Percentiles rank a stretch among this genome's conserved stretches.
phyloP scores from a whole-genome alignment of 2,329 filamentous ascomycete species.

The Diaporthe batatas region DNA sequence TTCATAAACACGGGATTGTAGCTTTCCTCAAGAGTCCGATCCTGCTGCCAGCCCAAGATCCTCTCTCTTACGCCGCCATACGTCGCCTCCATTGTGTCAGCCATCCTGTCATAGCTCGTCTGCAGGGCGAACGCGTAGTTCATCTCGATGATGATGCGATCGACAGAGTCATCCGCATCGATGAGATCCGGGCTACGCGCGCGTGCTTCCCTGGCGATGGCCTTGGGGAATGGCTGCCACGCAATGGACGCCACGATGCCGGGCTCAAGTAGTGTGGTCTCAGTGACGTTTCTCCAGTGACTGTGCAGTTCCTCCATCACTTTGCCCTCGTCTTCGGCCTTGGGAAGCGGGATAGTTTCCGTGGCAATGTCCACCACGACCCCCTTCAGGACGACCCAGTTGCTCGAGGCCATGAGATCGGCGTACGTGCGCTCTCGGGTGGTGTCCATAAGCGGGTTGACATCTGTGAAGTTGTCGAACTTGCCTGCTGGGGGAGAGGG shows the following conservation, averaged over 20 bases:
- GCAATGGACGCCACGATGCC: constrained; percentile 21
- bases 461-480: constrained; percentile 21
- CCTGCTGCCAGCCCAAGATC: not conserved
- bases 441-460: constrained; percentile 13
- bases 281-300: constrained; percentile 7
- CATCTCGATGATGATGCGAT: constrained; percentile 28
- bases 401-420: constrained; percentile 19
- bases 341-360: not conserved
- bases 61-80: constrained; percentile 13
- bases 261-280: constrained; percentile 1
- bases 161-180: not conserved
- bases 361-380: constrained; percentile 22
- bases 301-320: constrained; percentile 19
- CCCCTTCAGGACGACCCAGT: constrained; percentile 17
- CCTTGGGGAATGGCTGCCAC: constrained; percentile 22
- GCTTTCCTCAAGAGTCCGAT: not conserved
- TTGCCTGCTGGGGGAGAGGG: constrained; percentile 15
- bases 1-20: constrained; percentile 27
- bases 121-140: constrained; percentile 18
- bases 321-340: constrained; percentile 2
- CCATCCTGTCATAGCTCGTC: constrained; percentile 11
- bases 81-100: constrained; percentile 23
- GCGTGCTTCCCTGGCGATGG: constrained; percentile 19
- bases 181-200: constrained; percentile 26
- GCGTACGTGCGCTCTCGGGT: constrained; percentile 19